phyloP scores from a whole-genome alignment of 2,329 filamentous ascomycete species.

The Talaromyces sp. region DNA sequence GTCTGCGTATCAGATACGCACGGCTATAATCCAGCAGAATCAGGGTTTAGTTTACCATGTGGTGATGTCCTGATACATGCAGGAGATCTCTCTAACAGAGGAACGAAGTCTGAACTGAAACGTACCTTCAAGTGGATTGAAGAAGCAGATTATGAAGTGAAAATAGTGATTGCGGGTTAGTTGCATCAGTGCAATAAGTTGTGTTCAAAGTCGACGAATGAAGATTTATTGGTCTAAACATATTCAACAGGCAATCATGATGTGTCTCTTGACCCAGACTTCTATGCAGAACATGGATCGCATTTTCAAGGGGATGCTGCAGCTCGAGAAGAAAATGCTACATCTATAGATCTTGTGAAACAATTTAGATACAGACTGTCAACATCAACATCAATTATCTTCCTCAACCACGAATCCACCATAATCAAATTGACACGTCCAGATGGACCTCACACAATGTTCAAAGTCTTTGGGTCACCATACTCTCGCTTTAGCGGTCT shows the following conservation, averaged over 20 bases:
- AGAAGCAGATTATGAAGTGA: constrained; percentile 51
- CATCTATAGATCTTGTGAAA: constrained; percentile 43
- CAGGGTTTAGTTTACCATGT: constrained; percentile 50
- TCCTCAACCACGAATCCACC: constrained; percentile 50
- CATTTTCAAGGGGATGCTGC: constrained; percentile 46
- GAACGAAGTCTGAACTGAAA: constrained; percentile 50
- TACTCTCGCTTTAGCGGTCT: constrained; percentile 46
- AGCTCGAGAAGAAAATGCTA: constrained; percentile 32
- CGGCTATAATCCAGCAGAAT: constrained; percentile 48
- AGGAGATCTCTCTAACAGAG: constrained; percentile 57
- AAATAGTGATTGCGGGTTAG: constrained; percentile 55
- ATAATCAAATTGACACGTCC: constrained; percentile 43
- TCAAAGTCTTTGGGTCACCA: constrained; percentile 59
- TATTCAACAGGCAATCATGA: constrained; percentile 54
- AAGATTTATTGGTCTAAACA: neutral
- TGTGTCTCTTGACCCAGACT: constrained; percentile 50
- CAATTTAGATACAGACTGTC: constrained; percentile 24
- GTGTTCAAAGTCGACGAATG: neutral
- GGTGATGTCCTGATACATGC: constrained; percentile 60
- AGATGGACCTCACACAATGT: constrained; percentile 46
- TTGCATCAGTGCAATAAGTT: neutral
- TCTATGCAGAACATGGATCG: constrained; percentile 43
- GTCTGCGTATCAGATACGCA: constrained; percentile 61
- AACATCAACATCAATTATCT: constrained; percentile 43
- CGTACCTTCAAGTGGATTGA: constrained; percentile 53